Conservation (phyloP, 2,329 filamentous ascomycete genomes). For the Xylariaceae sp. region DNA sequence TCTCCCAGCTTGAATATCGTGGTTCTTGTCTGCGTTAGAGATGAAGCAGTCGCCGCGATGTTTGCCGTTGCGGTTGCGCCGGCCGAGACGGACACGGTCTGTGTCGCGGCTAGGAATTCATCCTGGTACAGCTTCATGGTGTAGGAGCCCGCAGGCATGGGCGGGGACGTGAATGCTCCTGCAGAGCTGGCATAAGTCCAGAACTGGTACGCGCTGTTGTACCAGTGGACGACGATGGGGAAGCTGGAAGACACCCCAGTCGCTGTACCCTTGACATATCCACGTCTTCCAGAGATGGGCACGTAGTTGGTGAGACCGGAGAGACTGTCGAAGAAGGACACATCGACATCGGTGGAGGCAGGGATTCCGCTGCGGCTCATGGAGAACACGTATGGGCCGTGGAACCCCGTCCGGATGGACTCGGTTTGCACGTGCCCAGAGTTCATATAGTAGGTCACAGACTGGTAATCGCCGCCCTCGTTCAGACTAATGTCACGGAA, state of each 20-base stretch:
- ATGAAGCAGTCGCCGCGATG: conserved; percentile 50
- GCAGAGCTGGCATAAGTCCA: conserved; percentile 57
- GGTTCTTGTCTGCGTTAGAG: conserved; percentile 45
- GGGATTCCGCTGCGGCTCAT: conserved; percentile 60
- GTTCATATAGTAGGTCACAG: conserved; percentile 67
- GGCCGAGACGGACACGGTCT: conserved; percentile 52
- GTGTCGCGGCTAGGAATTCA: conserved; percentile 57
- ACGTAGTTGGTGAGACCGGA: conserved; percentile 58
- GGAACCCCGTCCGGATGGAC: conserved; percentile 59
- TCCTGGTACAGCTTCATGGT: conserved; percentile 64
- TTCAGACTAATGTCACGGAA: conserved; percentile 62
- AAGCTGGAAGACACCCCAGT: conserved; percentile 55
- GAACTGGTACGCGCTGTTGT: conserved; percentile 61
- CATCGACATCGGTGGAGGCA: conserved; percentile 50
- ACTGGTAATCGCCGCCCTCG: conserved; percentile 56
- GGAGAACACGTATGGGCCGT: conserved; percentile 63
- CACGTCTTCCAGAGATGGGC: conserved; percentile 50
- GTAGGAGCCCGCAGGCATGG: conserved; percentile 66
- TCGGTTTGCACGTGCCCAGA: conserved; percentile 63
- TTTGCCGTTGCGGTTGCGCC: conserved; percentile 53
- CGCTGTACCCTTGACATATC: conserved; percentile 59
- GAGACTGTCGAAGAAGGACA: conserved; percentile 61
- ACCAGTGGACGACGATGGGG: conserved; percentile 63
- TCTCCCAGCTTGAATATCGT: conserved; percentile 62
- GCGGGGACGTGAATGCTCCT: conserved; percentile 59